These are phyloP conservation scores for Periconia digitata DNA, from an alignment of 2,329 filamentous ascomycete species.

Conservation along the genomic window DNA sequence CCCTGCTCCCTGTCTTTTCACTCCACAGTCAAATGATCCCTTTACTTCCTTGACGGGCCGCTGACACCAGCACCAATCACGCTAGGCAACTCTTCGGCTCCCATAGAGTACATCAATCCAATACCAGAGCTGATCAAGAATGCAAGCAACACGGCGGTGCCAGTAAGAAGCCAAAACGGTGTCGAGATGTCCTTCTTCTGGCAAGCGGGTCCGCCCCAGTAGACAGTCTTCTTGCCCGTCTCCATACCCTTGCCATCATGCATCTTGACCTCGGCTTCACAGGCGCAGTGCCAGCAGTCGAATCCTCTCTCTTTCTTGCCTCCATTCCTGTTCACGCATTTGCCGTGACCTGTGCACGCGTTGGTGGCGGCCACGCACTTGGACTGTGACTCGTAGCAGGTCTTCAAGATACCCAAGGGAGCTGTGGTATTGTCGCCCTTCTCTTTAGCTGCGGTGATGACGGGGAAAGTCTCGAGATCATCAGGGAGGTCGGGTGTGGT, in stretches of 20 bases:
- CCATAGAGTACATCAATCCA: constrained; percentile 78
- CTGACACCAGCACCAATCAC: constrained; percentile 96
- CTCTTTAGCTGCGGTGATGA: constrained; percentile 23
- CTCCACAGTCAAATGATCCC: not conserved
- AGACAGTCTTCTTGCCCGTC: constrained; percentile 58
- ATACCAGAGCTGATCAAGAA: constrained; percentile 70
- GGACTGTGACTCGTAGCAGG: constrained; percentile 73
- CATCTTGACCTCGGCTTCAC: constrained; percentile 60
- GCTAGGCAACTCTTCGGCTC: constrained; percentile 83
- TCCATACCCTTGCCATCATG: constrained; percentile 51
- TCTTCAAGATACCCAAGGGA: constrained; percentile 60
- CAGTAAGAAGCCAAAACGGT: constrained; percentile 83
- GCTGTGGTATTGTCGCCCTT: constrained; percentile 29
- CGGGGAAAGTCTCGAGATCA: constrained; percentile 32
- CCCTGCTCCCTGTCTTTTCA: not conserved
- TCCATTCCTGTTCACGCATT: constrained; percentile 57
- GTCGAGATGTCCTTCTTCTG: constrained; percentile 89
- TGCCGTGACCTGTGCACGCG: constrained; percentile 80
- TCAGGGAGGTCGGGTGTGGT: constrained; percentile 20
- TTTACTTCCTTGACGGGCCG: constrained; percentile 54
- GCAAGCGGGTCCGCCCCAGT: constrained; percentile 85
- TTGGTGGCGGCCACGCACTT: constrained; percentile 70
- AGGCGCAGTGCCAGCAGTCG: constrained; percentile 78
- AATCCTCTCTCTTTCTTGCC: constrained; percentile 45
- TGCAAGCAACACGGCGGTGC: constrained; percentile 71